These are phyloP conservation scores for Nannizziopsis barbatae DNA, from an alignment of 2,329 filamentous ascomycete genomes.

Conservation along the genomic window DNA sequence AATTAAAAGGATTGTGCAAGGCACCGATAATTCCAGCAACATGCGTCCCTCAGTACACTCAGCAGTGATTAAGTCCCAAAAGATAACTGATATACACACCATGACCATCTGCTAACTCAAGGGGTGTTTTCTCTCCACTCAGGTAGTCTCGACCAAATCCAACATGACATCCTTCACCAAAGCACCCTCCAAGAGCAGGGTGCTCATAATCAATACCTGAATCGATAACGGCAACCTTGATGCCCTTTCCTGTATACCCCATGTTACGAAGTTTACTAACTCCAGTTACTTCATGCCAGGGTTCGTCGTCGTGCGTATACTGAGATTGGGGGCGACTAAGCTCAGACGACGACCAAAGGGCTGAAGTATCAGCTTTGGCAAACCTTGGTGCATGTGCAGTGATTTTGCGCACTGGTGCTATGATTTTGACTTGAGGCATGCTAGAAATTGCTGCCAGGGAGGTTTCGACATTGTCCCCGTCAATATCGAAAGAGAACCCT, in stretches of 20 bases:
- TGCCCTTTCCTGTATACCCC: background rate
- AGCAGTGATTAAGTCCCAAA: background rate
- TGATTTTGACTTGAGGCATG: background rate
- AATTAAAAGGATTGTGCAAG: background rate
- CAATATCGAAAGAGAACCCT: background rate
- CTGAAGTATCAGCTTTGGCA: background rate
- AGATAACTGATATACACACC: background rate
- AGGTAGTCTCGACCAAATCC: background rate
- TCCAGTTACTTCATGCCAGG: background rate
- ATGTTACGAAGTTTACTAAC: background rate
- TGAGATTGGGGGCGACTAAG: background rate
- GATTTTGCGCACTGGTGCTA: background rate
- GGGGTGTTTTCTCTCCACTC: background rate
- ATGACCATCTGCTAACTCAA: background rate
- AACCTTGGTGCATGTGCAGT: background rate
- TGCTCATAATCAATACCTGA: background rate
- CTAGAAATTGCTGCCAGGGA: background rate
- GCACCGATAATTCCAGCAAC: background rate
- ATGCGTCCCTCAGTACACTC: background rate
- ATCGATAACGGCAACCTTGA: background rate
- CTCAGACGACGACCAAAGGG: background rate
- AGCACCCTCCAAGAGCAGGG: background rate
- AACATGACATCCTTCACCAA: background rate
- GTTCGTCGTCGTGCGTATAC: background rate
- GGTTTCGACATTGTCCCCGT: background rate